Conservation (phyloP, 2,329 filamentous ascomycete genomes). For the Diaporthe nobilis region DNA sequence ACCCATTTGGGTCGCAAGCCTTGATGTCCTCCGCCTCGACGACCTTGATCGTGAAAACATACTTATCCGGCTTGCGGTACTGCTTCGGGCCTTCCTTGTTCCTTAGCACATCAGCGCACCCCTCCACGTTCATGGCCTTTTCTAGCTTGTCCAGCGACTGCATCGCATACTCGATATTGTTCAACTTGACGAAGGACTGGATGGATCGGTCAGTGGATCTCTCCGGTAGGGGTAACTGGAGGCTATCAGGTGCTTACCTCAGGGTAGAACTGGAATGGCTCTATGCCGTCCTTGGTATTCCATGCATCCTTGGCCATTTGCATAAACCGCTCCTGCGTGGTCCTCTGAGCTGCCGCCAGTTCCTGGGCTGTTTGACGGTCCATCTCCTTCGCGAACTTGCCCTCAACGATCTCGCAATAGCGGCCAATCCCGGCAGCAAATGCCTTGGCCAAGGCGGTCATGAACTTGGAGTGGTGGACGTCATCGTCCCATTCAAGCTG, state of each 20-base stretch:
- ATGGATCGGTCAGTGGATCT: not conserved
- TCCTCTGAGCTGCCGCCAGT: constrained; percentile 81
- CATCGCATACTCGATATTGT: constrained; percentile 97
- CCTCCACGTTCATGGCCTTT: constrained; percentile 90
- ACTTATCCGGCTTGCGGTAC: constrained; percentile 81
- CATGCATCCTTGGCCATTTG: constrained; percentile 94
- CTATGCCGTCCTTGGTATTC: constrained; percentile 91
- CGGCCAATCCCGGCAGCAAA: constrained; percentile 86
- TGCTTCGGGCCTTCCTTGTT: constrained; percentile 78
- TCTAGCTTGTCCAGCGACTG: constrained; percentile 93
- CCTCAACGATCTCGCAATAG: constrained; percentile 93
- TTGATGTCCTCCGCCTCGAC: constrained; percentile 98
- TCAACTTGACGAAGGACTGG: constrained; percentile 96
- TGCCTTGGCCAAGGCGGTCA: constrained; percentile 90
- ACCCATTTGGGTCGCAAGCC: constrained; percentile 94
- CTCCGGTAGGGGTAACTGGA: not conserved
- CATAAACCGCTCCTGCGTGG: constrained; percentile 92
- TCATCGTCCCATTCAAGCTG: constrained; percentile 94
- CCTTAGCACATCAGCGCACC: constrained; percentile 85
- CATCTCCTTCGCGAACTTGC: constrained; percentile 91
- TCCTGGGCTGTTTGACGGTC: constrained; percentile 91
- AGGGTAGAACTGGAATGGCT: constrained; percentile 96
- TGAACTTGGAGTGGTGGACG: constrained; percentile 94
- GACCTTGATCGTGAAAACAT: constrained; percentile 98
- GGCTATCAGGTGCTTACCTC: constrained; percentile 71